phyloP scores from a whole-genome alignment of 1,284 basidiomycete genomes.

The Cryptococcus jaspeensis region DNA sequence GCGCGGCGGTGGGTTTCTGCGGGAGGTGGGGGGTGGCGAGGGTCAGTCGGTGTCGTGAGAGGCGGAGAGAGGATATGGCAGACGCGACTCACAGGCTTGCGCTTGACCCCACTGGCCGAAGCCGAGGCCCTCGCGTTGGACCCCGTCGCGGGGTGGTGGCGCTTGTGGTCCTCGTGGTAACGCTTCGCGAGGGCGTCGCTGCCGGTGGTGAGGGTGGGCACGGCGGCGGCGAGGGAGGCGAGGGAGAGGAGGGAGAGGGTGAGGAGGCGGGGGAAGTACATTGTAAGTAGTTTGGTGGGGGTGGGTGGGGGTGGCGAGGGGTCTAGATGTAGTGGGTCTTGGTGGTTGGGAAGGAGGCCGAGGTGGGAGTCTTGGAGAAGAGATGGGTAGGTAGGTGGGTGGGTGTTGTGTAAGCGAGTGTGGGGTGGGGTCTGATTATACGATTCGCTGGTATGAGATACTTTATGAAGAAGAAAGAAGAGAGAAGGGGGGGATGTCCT shows the following conservation, averaged over 20 bases:
- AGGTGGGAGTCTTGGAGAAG: background rate
- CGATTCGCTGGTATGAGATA: background rate
- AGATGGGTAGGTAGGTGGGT: background rate
- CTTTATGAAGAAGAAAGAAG: background rate
- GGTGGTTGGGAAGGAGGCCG: no score
- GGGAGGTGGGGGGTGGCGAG: no score
- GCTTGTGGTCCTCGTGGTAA: slow-evolving; percentile 4
- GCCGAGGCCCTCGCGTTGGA: slow-evolving; percentile 8
- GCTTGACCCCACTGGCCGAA: slow-evolving; percentile 2
- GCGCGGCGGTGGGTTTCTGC: background rate
- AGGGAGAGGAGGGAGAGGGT: slow-evolving; percentile 1
- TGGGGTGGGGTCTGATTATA: background rate
- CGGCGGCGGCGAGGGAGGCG: slow-evolving; percentile 2
- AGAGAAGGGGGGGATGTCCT: background rate
- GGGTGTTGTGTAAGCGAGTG: background rate
- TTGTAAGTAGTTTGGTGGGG: no score
- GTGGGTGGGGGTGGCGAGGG: no score
- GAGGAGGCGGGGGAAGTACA: slow-evolving; percentile 4
- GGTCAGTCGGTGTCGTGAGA: no score
- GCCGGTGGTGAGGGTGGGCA: background rate
- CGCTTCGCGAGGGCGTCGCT: slow-evolving; percentile 1
- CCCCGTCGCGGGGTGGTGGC: slow-evolving; percentile 6
- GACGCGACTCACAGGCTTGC: background rate
- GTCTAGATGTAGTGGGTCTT: no score
- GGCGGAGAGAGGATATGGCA: no score